Evolutionary conservation across 345 rosid species (phyloP), one percentile per base, ranked within the genome.

Genomic region (Aegle marmelos): DNA sequence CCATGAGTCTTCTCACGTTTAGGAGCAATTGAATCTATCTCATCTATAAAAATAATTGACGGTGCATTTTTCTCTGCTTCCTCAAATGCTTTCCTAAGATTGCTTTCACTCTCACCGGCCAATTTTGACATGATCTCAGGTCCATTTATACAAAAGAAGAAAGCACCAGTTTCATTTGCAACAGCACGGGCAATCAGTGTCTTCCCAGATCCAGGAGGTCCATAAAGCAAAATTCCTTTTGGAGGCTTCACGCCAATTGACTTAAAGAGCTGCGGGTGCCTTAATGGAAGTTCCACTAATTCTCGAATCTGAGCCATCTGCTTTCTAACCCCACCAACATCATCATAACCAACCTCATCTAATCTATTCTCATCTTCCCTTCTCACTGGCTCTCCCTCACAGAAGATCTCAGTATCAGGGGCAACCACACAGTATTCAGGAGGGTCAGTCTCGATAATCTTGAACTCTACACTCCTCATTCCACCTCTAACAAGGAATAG

Each of bases 191-290:
- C 99, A 85, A 95, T 91, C 9, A 95, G 81, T 66, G 99, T 95
- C 89, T 95, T 95, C 28, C 93, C 96, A 2, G 96, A 90, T 54
- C 96, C 96, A 78, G 93, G 96, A 76, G 96, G 93, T 28, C 96
- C 99, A 76, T 89, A 95, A 22, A 95, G 93, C 68, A 95, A 79
- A 78, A 95, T 93, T 73, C 99, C 98, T 75, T 93, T 95, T 0
- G 99, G 99, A 78, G 99, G 99, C 87, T 95, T 95, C 75, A 95
- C 99, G 85, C 99, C 99, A 82, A 95, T 95, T 4, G 99, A 95
- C 76, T 95, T 95, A 76, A 95, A 95, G 3, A 95, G 89, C 75
- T 93, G 99, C 6, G 98, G 99, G 76, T 95, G 99, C 84, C 99
- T 90, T 78, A 95, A 63, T 17, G 98, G 98, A 73, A 95, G 93